Evolutionary conservation across 441 rosid species (phyloP), one percentile per base, ranked within the genome.

Genomic region (Theobroma grandiflorum): DNA sequence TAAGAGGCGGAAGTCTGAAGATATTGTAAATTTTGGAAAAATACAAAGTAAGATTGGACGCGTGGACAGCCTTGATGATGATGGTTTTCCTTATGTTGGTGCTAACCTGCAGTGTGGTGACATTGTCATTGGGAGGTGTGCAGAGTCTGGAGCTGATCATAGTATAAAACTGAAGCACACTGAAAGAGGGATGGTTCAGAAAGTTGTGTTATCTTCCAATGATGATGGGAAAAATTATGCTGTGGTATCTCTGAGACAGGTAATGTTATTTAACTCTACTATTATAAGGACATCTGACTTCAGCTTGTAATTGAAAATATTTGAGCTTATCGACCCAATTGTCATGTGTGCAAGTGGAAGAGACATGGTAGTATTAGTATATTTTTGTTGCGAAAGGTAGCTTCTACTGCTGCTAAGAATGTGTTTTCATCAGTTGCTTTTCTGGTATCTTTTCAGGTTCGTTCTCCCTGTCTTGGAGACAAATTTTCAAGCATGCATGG

Each of bases 401-500:
- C 67, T 31, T 66, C 62, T 67, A 38, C 16, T 40, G 16, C 74
- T 38, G 14, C 37, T 37, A 18, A 42, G 9, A 63, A 4, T 40
- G 4, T 37, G 11, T 11, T 58, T 55, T 77, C 37, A 26, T 43
- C 42, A 31, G 66, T 67, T 47, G 47, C 45, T 38, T 52, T 67
- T 78, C 22, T 78, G 40, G 45, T 12, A 58, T 50, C 47, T 11
- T 77, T 78, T 71, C 88, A 97, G 99, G 93, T 97, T 81, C 96
- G 99, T 26, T 83, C 94, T 57, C 98, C 99, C 0, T 86, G 92
- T 84, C 97, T 95, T 37, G 99, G 99, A 68, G 99, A 97, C 86
- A 97, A 97, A 83, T 97, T 97, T 77, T 96, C 98, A 6, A 95
- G 99, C 86, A 95, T 97, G 99, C 99, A 95, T 79, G 99, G 99